Conservation (phyloP, 164 flowering plant genomes). For the Amborella trichopoda region DNA sequence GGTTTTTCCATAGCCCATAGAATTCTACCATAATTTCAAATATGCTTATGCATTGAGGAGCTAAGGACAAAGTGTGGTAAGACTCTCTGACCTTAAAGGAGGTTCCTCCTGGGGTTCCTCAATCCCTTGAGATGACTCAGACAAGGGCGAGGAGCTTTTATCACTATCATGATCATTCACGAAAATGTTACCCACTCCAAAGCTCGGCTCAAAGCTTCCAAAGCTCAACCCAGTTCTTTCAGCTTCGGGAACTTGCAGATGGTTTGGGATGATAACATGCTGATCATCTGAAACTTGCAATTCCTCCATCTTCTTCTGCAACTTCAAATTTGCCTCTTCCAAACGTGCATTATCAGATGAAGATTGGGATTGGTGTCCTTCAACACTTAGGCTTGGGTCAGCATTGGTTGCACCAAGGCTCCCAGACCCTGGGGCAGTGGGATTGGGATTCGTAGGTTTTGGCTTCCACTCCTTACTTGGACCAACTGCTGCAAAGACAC, state of each 20-base stretch:
- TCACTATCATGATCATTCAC: conserved; percentile 31
- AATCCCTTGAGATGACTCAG: conserved; percentile 47
- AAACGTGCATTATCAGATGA: conserved; percentile 13
- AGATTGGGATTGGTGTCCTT: conserved; percentile 13
- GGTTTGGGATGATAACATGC: conserved; percentile 78
- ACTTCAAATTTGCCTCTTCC: conserved; percentile 28
- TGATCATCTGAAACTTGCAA: conserved; percentile 31
- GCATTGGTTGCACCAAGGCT: conserved; percentile 25
- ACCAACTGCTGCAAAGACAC: conserved; percentile 24
- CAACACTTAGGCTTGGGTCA: conserved; percentile 23
- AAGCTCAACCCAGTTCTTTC: conserved; percentile 64
- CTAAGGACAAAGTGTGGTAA: too few relatives aligned
- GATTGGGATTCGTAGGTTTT: conserved; percentile 27
- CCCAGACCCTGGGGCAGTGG: conserved; percentile 24
- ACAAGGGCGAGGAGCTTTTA: conserved; percentile 31
- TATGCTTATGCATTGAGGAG: too few relatives aligned
- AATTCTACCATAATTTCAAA: too few relatives aligned
- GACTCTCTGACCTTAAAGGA: conserved; percentile 39
- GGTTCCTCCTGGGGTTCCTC: conserved; percentile 49
- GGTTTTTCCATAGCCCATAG: too few relatives aligned
- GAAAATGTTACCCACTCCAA: conserved; percentile 27
- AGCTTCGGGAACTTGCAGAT: conserved; percentile 81
- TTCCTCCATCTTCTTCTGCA: conserved; percentile 50
- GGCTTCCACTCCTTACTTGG: conserved; percentile 85
- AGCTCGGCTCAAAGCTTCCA: conserved; percentile 79